phyloP scores from a whole-genome alignment of 257 asterid genomes.

The Thymus quinquecostatus region DNA sequence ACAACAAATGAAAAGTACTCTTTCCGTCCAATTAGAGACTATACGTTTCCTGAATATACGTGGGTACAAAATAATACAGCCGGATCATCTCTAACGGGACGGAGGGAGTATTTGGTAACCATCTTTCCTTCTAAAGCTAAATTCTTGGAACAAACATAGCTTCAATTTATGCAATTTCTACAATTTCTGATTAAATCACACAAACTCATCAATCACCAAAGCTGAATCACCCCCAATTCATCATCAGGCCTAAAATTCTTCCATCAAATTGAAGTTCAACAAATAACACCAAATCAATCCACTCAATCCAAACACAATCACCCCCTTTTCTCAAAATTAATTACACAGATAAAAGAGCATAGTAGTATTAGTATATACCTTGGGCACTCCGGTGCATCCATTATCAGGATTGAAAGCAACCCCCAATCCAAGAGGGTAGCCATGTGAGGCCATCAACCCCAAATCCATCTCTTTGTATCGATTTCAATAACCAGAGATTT shows the following conservation, averaged over 20 bases:
- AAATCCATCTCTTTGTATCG: conserved; percentile 46
- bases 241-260: neutral
- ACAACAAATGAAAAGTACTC: neutral
- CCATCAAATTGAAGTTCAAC: conserved; percentile 1
- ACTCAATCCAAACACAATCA: neutral
- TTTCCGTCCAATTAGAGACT: no score
- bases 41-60: no score
- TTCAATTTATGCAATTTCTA: neutral
- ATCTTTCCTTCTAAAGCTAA: neutral
- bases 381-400: conserved; percentile 36
- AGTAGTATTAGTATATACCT: no score
- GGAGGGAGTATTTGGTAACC: neutral
- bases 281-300: conserved; percentile 30
- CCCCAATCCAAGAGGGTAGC: conserved; percentile 48
- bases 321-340: neutral
- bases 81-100: neutral
- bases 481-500: conserved; percentile 28
- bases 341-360: no score
- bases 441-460: conserved; percentile 73
- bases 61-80: no score
- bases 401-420: conserved; percentile 47
- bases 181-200: no score
- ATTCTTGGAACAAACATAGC: neutral
- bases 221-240: neutral
- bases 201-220: no score